Conservation (phyloP, 2,329 filamentous ascomycete genomes). For the Aureobasidium leucospermi region DNA sequence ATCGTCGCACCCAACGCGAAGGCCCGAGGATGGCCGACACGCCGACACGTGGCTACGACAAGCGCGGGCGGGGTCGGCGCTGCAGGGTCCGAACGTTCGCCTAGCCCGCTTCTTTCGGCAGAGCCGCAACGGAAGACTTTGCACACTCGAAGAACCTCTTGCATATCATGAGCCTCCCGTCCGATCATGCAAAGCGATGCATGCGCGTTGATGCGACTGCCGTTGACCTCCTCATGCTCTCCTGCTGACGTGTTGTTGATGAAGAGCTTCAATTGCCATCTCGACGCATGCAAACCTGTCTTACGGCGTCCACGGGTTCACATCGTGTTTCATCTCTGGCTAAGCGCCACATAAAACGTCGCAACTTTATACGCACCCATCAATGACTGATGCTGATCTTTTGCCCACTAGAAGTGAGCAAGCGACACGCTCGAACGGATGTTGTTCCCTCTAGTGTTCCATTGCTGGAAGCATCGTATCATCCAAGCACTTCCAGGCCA, state of each 20-base stretch:
- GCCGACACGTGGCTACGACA: not conserved
- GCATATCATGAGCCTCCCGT: not conserved
- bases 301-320: not conserved
- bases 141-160: not conserved
- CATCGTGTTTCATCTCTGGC: not conserved
- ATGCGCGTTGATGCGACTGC: too few relatives aligned
- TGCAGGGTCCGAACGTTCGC: not conserved
- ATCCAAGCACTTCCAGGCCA: too few relatives aligned
- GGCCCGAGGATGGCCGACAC: not conserved
- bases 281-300: not conserved
- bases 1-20: not conserved
- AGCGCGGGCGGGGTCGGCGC: not conserved
- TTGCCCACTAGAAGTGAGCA: too few relatives aligned
- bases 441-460: too few relatives aligned
- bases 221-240: too few relatives aligned
- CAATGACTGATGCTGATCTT: too few relatives aligned
- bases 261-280: too few relatives aligned
- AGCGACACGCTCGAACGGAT: too few relatives aligned
- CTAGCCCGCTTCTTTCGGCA: not conserved
- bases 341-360: not conserved
- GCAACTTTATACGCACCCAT: not conserved
- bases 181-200: too few relatives aligned
- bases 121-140: not conserved
- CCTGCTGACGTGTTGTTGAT: too few relatives aligned
- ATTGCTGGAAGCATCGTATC: too few relatives aligned